Percentiles rank a stretch among this genome's conserved stretches.
phyloP scores from a whole-genome alignment of 352 stramenopile species.

The Globisporangium sylvaticum region DNA sequence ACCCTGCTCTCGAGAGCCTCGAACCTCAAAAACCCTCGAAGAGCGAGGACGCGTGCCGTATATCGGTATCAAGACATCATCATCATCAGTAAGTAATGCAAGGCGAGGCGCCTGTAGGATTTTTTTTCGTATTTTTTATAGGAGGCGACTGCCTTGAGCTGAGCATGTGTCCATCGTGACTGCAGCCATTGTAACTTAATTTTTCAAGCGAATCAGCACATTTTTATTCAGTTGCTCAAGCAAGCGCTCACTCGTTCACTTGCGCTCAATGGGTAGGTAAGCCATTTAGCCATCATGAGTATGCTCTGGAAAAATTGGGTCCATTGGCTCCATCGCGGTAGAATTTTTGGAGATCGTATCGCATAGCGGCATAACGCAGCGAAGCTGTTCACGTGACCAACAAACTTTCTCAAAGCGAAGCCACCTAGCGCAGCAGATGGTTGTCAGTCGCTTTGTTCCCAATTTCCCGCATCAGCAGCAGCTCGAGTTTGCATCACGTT shows the following conservation, averaged over 20 bases:
- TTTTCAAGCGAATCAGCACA: background rate
- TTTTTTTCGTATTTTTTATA: slow-evolving; percentile 7
- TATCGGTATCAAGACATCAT: background rate
- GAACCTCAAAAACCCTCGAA: background rate
- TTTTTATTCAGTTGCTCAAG: background rate
- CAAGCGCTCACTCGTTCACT: background rate
- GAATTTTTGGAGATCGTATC: slow-evolving; percentile 2
- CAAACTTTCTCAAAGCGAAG: background rate
- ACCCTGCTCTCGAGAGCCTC: background rate
- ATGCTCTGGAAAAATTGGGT: background rate
- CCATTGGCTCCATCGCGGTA: background rate
- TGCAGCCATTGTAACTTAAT: background rate
- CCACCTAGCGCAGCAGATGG: background rate
- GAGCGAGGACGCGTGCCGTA: background rate
- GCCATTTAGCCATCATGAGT: background rate
- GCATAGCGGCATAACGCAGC: background rate
- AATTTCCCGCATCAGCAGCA: background rate
- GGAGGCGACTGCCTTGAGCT: background rate
- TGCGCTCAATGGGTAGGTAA: background rate
- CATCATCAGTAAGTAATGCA: background rate
- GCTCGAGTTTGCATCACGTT: background rate
- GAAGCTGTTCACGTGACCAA: background rate
- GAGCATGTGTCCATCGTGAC: background rate
- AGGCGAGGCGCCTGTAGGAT: background rate
- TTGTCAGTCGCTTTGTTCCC: background rate